phyloP scores from a whole-genome alignment of 441 rosid species.

The Gossypium lobatum region DNA sequence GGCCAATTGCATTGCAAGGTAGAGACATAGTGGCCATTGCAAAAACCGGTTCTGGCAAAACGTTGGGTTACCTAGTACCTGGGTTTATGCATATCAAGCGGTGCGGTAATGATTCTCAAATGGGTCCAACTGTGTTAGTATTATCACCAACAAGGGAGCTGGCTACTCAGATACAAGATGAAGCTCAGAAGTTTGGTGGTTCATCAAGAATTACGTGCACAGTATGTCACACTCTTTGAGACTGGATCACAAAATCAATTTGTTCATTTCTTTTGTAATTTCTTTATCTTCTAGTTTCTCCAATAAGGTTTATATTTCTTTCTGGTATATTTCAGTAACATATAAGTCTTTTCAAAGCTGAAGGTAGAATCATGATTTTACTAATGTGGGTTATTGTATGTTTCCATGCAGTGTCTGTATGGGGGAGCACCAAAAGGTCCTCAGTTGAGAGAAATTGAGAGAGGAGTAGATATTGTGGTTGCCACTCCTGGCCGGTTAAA shows the following conservation, averaged over 20 bases:
- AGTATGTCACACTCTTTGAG: constrained; percentile 32
- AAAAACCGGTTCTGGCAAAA: constrained; percentile 98
- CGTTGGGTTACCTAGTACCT: constrained; percentile 89
- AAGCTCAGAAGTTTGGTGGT: constrained; percentile 88
- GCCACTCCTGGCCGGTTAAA: constrained; percentile 99
- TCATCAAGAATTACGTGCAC: constrained; percentile 86
- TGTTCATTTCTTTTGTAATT: not conserved
- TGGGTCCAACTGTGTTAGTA: constrained; percentile 94
- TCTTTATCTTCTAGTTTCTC: not conserved
- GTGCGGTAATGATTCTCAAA: constrained; percentile 47
- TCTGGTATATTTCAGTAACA: not conserved
- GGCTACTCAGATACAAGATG: constrained; percentile 95
- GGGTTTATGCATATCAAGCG: constrained; percentile 78
- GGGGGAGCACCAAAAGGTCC: constrained; percentile 99
- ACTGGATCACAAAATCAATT: not conserved
- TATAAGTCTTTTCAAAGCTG: not conserved
- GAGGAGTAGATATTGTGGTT: constrained; percentile 93
- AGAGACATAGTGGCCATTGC: constrained; percentile 97
- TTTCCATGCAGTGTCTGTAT: constrained; percentile 68
- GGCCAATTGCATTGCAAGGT: constrained; percentile 92
- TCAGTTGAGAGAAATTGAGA: constrained; percentile 82
- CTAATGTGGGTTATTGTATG: constrained; percentile 9
- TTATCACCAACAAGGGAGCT: constrained; percentile 97
- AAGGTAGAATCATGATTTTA: not conserved
- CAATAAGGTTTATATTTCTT: not conserved